Evolutionary conservation across 139 green algal species (phyloP), one percentile per base, ranked within the genome.

Genomic region (Ulvella scutata): DNA sequence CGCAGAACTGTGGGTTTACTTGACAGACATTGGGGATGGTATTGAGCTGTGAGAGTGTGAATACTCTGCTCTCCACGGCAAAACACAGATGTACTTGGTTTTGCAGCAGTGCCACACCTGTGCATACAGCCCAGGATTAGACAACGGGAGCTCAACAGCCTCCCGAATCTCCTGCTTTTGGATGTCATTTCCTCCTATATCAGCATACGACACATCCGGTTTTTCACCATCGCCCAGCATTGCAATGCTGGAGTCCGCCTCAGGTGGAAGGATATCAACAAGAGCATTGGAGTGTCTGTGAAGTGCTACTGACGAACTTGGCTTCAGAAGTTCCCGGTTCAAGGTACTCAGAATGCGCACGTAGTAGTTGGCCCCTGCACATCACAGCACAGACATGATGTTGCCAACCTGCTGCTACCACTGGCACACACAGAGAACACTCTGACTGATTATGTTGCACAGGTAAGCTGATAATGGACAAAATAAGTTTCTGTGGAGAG

Each of bases 161-260:
- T 99, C 95, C 38, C 90, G 86, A 80, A 99, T 99, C 82, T 99
- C 95, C 85, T 99, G 95, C 81, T 98, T 98, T 85, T 99, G 95
- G 43, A 97, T 94, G 80, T 99, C 95, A 72, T 95, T 88, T 26
- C 95, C 95, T 61, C 95, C 95, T 77, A 99, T 97, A 82, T 99
- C 95, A 81, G 82, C 74, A 85, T 99, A 99, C 6, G 86, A 91
- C 28, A 99, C 90, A 77, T 98, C 91, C 23, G 95, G 95, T 36
- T 88, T 88, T 82, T 99, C 95, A 21, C 89, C 84, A 13, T 96
- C 83, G 6, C 77, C 88, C 74, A 99, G 84, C 67, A 99, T 85
- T 0, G 89, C 96, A 73, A 99, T 99, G 79, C 81, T 91, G 26
- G 89, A 97, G 84, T 99, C 95, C 3, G 95, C 95, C 82, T 99